phyloP scores from a whole-genome alignment of 169 alveolate species.

The Plasmodium sp. region DNA sequence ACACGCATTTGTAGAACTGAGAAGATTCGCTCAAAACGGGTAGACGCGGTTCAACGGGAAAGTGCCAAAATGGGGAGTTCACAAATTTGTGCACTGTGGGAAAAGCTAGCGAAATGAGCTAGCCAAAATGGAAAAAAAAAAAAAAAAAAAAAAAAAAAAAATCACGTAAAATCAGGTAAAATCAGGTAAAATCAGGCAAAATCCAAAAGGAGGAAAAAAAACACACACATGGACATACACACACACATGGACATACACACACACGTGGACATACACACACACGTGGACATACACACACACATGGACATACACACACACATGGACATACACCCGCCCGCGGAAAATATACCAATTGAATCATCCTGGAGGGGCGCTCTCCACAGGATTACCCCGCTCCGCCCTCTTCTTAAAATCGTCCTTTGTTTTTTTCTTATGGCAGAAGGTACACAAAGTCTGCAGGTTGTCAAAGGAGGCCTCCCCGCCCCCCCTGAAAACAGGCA shows the following conservation, averaged over 20 bases:
- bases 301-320: background rate
- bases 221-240: background rate
- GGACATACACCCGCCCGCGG: background rate
- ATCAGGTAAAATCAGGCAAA: background rate
- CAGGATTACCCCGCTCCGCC: background rate
- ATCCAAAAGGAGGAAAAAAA: background rate
- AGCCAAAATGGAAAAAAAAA: background rate
- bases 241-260: background rate
- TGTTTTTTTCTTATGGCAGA: slow-evolving; percentile 65
- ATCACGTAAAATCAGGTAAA: too few relatives aligned
- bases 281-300: too few relatives aligned
- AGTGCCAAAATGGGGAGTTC: too few relatives aligned
- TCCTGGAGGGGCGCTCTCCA: background rate
- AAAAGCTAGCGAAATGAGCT: too few relatives aligned
- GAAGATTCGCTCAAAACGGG: too few relatives aligned
- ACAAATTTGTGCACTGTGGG: too few relatives aligned
- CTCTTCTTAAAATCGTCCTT: slow-evolving; percentile 21
- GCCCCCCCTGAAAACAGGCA: slow-evolving; percentile 55
- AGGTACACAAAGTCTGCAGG: slow-evolving; percentile 52
- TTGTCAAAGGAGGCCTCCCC: slow-evolving; percentile 62
- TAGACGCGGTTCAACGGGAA: too few relatives aligned
- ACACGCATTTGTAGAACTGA: too few relatives aligned
- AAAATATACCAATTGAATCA: background rate
- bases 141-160: background rate
- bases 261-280: background rate